Evolutionary conservation across 371 early-diverging fungal species (phyloP).

Genomic region (Mortierella sp.): DNA sequence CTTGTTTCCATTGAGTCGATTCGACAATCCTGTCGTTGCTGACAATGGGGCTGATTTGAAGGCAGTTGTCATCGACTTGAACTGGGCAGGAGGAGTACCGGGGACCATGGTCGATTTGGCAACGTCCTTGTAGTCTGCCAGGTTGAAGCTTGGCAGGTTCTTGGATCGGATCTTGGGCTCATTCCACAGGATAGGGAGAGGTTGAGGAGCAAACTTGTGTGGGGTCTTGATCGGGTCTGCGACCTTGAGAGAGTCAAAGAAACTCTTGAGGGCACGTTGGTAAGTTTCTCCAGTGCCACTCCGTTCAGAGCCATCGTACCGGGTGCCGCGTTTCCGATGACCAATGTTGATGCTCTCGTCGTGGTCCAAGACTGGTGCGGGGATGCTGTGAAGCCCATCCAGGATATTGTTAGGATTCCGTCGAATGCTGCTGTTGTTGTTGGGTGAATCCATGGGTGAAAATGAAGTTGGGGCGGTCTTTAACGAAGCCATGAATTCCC

Average conservation of each 20-base stretch:
- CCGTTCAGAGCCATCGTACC: background rate
- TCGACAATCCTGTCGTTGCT: background rate
- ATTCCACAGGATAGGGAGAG: slow-evolving; percentile 54
- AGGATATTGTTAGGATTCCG: slow-evolving; percentile 21
- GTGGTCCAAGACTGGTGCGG: background rate
- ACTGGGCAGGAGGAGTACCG: background rate
- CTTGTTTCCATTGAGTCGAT: slow-evolving; percentile 3
- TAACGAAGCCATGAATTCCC: slow-evolving; percentile 39
- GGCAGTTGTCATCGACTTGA: background rate
- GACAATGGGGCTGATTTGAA: too few relatives aligned
- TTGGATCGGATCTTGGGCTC: slow-evolving; percentile 47
- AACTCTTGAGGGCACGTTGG: slow-evolving; percentile 42
- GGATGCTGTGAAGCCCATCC: slow-evolving; percentile 30
- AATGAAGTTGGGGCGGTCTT: slow-evolving; percentile 17
- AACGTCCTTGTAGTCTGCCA: slow-evolving; percentile 35
- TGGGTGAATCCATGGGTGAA: slow-evolving; percentile 17
- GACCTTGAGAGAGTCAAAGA: slow-evolving; percentile 46
- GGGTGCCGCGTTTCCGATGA: background rate
- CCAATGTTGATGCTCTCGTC: slow-evolving; percentile 9
- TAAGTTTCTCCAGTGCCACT: slow-evolving; percentile 31
- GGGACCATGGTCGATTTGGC: slow-evolving; percentile 15
- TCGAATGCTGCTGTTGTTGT: slow-evolving; percentile 21
- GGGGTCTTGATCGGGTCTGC: slow-evolving; percentile 56
- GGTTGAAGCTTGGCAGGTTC: slow-evolving; percentile 31
- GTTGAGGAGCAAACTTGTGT: slow-evolving; percentile 55